phyloP scores from a whole-genome alignment of 257 asterid species.

The Gynochthodes officinalis region DNA sequence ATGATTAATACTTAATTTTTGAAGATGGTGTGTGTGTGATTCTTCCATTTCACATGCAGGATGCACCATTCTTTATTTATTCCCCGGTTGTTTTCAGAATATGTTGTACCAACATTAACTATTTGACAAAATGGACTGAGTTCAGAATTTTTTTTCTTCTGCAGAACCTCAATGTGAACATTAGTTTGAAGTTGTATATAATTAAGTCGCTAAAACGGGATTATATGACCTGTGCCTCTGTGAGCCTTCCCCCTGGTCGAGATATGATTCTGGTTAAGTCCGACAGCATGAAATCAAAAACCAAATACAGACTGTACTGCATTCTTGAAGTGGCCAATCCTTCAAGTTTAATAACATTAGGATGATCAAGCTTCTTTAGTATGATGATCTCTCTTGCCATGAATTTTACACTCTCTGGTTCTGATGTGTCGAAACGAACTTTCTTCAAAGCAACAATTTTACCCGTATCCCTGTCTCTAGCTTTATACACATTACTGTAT shows the following conservation, averaged over 20 bases:
- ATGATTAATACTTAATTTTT: not conserved
- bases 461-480: slow-evolving; percentile 52
- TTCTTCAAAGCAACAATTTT: slow-evolving; percentile 73
- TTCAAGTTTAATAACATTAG: slow-evolving; percentile 73
- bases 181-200: not conserved
- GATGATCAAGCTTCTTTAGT: slow-evolving; percentile 62
- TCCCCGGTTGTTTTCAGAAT: not conserved
- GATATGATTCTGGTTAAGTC: slow-evolving; percentile 57
- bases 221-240: slow-evolving; percentile 65
- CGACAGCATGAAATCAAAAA: slow-evolving; percentile 65
- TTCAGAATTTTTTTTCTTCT: not conserved
- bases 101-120: not conserved
- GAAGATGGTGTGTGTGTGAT: too few species aligned
- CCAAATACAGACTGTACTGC: slow-evolving; percentile 81
- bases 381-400: slow-evolving; percentile 89
- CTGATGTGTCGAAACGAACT: slow-evolving; percentile 77
- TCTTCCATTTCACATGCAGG: not conserved
- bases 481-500: slow-evolving; percentile 88
- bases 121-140: not conserved
- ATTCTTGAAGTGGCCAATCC: slow-evolving; percentile 88
- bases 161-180: not conserved
- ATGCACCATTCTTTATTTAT: not conserved
- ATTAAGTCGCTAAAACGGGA: not conserved
- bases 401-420: slow-evolving; percentile 64
- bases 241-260: slow-evolving; percentile 46